phyloP scores from a whole-genome alignment of 192 early-diverging fungal genomes.

The Entophlyctis luteolus region DNA sequence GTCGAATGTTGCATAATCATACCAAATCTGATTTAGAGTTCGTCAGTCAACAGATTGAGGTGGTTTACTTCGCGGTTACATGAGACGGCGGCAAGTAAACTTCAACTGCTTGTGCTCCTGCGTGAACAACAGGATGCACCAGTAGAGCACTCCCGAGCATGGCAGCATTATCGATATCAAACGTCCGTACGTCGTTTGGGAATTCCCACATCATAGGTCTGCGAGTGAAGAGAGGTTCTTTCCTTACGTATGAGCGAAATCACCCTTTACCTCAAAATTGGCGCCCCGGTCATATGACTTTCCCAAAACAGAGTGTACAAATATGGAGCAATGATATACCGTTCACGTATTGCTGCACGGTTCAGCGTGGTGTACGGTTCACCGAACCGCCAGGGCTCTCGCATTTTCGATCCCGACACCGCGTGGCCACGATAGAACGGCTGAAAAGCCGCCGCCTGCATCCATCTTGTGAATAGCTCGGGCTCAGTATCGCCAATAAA shows the following conservation, averaged over 20 bases:
- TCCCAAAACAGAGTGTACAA: conserved; percentile 90
- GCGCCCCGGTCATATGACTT: conserved; percentile 66
- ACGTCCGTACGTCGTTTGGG: conserved; percentile 70
- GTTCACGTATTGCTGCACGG: conserved; percentile 72
- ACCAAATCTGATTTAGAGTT: conserved; percentile 48
- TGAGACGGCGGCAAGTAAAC: conserved; percentile 74
- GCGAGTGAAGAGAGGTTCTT: neutral
- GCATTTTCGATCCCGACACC: conserved; percentile 92
- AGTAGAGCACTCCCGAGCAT: conserved; percentile 85
- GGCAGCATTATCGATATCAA: conserved; percentile 78
- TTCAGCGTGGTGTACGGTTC: conserved; percentile 77
- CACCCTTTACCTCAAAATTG: conserved; percentile 58
- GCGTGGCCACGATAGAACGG: conserved; percentile 98
- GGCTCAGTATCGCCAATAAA: conserved; percentile 96
- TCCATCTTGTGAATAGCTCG: conserved; percentile 91
- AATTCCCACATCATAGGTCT: conserved; percentile 88
- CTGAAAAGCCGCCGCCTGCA: conserved; percentile 89
- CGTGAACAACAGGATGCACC: conserved; percentile 62
- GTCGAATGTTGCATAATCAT: conserved; percentile 65
- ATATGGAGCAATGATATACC: conserved; percentile 86
- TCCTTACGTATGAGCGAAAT: neutral
- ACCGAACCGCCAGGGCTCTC: conserved; percentile 94
- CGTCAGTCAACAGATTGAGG: neutral
- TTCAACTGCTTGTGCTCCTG: conserved; percentile 55
- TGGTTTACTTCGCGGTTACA: conserved; percentile 51